A percentile compares a stretch with the other conserved stretches of the same genome.
These are phyloP conservation scores for Lasiosphaeriaceae sp. DNA, from an alignment of 495 filamentous ascomycete genomes.

Conservation along the genomic window DNA sequence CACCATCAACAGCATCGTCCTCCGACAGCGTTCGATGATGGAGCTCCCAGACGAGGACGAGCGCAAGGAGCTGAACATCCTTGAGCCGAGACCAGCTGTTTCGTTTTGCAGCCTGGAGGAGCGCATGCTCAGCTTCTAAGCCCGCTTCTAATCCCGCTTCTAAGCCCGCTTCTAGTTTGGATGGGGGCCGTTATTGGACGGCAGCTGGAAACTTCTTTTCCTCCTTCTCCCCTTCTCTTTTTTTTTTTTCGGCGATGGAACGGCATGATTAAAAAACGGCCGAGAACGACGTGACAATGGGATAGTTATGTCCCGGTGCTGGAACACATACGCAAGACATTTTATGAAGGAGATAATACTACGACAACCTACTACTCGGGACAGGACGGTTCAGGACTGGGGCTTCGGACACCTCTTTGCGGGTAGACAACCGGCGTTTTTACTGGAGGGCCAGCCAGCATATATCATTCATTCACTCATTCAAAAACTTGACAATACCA, in stretches of 20 bases:
- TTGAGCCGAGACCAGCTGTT: slow-evolving; percentile 52
- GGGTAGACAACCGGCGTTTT: too few species aligned
- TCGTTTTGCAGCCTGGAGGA: slow-evolving; percentile 55
- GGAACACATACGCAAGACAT: slow-evolving; percentile 5
- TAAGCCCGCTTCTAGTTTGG: too few species aligned
- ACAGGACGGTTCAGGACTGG: neutral
- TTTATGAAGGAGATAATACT: slow-evolving; percentile 3
- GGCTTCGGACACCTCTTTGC: too few species aligned
- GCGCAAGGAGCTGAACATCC: slow-evolving; percentile 42
- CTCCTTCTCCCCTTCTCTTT: neutral
- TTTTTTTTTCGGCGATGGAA: neutral
- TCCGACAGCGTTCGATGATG: slow-evolving; percentile 42
- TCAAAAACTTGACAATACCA: too few species aligned
- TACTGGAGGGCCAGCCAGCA: too few species aligned
- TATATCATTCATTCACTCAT: too few species aligned
- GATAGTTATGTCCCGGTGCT: slow-evolving; percentile 11
- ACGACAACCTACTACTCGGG: neutral
- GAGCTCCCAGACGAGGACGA: slow-evolving; percentile 47
- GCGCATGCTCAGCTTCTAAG: slow-evolving; percentile 40
- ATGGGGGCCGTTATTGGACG: too few species aligned
- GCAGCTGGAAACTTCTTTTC: neutral
- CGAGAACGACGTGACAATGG: neutral
- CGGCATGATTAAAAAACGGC: neutral
- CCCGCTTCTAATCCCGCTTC: too few species aligned
- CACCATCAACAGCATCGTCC: slow-evolving; percentile 51